Percentiles rank a stretch among this genome's conserved stretches.
Evolutionary conservation across 2,329 filamentous ascomycete species (phyloP).

Genomic region (Dothistroma septosporum): DNA sequence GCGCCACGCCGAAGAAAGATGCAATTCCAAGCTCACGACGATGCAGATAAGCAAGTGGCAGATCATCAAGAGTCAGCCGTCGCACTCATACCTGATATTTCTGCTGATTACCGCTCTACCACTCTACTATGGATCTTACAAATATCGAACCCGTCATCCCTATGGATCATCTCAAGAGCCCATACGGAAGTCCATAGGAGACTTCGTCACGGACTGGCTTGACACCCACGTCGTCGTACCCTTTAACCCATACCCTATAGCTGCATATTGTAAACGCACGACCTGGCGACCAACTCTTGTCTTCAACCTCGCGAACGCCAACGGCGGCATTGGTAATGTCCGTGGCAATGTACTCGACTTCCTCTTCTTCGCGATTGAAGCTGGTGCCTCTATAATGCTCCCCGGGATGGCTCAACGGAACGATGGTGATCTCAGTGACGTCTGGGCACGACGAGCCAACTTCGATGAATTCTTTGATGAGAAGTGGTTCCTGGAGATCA

Average conservation of each 20-base stretch:
- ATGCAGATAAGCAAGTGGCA: conserved; percentile 1
- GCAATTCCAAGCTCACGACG: neutral
- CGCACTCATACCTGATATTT: conserved; percentile 5
- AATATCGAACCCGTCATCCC: conserved; percentile 15
- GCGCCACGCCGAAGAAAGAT: too few relatives aligned
- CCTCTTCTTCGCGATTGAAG: conserved; percentile 20
- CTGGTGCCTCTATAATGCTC: conserved; percentile 39
- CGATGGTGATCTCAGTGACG: conserved; percentile 16
- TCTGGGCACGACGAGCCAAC: conserved; percentile 23
- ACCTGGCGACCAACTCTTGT: conserved; percentile 37
- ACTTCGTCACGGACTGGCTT: conserved; percentile 28
- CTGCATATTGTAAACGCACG: conserved; percentile 35
- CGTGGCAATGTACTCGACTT: conserved; percentile 13
- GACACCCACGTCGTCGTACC: conserved; percentile 20
- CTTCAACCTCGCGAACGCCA: conserved; percentile 43
- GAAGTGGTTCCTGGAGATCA: conserved; percentile 23
- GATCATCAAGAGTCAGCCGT: conserved; percentile 12
- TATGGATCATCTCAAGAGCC: conserved; percentile 1
- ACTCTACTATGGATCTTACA: conserved; percentile 24
- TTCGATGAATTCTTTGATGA: conserved; percentile 31
- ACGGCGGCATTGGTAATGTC: conserved; percentile 39
- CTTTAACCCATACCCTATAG: conserved; percentile 24
- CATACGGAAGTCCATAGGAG: neutral
- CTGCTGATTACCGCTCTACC: conserved; percentile 16
- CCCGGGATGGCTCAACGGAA: conserved; percentile 20